Percentiles rank a stretch among this genome's conserved stretches.
These are phyloP conservation scores for Zygoascus biomembranicola DNA, from an alignment of 805 yeast species.

Conservation along the genomic window DNA sequence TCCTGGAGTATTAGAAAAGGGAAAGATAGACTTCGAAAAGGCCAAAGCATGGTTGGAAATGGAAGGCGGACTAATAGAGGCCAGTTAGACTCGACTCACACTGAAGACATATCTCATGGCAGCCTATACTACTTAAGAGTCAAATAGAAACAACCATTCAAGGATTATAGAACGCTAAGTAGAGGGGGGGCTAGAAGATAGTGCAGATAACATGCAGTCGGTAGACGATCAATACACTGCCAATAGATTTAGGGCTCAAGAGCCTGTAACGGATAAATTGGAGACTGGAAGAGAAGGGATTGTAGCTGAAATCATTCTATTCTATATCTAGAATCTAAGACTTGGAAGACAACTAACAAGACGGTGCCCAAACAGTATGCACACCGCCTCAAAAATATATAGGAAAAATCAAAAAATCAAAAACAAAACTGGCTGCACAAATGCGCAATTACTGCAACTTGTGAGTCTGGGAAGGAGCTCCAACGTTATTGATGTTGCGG, in stretches of 20 bases:
- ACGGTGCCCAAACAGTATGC: no score
- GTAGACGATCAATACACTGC: no score
- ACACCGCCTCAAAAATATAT: neutral
- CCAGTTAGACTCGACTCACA: neutral
- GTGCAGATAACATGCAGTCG: no score
- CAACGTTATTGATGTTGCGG: constrained; percentile 61
- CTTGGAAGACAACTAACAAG: neutral
- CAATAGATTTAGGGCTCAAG: no score
- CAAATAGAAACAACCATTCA: no score
- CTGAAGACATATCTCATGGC: no score
- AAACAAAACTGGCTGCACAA: neutral
- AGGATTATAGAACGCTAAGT: no score
- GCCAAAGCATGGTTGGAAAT: constrained; percentile 20
- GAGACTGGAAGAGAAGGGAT: no score
- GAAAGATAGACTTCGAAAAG: constrained; percentile 18
- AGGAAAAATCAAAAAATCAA: constrained; percentile 2
- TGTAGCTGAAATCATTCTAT: neutral
- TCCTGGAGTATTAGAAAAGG: constrained; percentile 30
- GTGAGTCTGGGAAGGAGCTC: constrained; percentile 25
- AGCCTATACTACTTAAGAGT: no score
- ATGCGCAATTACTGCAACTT: constrained; percentile 2
- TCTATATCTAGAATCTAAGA: neutral
- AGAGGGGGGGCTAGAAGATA: no score
- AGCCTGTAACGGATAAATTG: no score
- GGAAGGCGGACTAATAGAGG: constrained; percentile 11